Evolutionary conservation across 345 rosid species (phyloP).

Genomic region (Mangifera indica): DNA sequence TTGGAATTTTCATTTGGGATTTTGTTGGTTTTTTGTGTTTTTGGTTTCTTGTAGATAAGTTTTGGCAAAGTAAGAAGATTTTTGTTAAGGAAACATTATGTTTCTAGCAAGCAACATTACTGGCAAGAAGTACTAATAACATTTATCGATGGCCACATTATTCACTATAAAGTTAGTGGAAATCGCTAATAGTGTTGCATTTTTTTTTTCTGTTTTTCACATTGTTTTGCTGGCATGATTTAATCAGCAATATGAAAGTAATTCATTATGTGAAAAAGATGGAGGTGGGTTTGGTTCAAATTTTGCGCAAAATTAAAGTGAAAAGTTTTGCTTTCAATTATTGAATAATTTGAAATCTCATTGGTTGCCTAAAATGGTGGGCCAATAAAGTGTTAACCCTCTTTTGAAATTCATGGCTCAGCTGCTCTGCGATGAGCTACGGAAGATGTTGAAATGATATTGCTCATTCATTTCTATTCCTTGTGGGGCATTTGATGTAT

Average conservation of each 20-base stretch:
- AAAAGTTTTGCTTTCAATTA: conserved; percentile 5
- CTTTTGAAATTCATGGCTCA: not conserved
- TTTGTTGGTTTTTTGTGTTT: conserved; percentile 1
- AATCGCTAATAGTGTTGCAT: not conserved
- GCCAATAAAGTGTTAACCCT: conserved; percentile 10
- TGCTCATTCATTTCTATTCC: not conserved
- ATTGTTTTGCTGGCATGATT: not conserved
- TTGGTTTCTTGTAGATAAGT: not conserved
- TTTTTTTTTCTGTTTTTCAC: not conserved
- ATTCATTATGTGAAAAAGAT: not conserved
- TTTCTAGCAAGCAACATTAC: not conserved
- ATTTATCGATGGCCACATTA: not conserved
- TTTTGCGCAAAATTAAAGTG: not conserved
- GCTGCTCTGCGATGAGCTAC: not conserved
- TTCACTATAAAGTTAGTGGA: too few relatives aligned
- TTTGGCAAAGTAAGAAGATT: not conserved
- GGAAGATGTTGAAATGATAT: conserved; percentile 6
- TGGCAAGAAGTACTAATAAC: not conserved
- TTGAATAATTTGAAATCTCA: conserved; percentile 5
- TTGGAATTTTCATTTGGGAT: not conserved
- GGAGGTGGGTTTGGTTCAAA: not conserved
- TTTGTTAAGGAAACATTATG: not conserved
- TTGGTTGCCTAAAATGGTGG: conserved; percentile 5
- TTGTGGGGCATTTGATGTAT: not conserved
- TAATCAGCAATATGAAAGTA: not conserved